Evolutionary conservation across 1,139 yeast species (phyloP).

Genomic region (Yamadazyma triangularis): DNA sequence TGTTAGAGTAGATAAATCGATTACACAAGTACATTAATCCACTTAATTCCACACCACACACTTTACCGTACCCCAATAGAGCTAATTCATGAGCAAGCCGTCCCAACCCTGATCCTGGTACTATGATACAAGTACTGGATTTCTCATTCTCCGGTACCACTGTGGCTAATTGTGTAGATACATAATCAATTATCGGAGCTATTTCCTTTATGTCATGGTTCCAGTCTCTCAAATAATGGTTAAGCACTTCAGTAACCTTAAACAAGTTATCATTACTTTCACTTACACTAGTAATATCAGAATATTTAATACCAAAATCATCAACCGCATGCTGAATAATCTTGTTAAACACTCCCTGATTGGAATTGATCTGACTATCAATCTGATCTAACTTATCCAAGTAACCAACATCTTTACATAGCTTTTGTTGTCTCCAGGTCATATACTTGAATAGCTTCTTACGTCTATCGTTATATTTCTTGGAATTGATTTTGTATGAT

Average conservation of each 20-base stretch:
- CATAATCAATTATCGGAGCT: conserved; percentile 47
- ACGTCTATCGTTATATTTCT: conserved; percentile 42
- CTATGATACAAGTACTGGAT: conserved; percentile 44
- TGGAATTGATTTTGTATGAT: conserved; percentile 37
- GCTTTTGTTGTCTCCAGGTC: conserved; percentile 52
- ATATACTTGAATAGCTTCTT: conserved; percentile 43
- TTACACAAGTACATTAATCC: conserved; percentile 66
- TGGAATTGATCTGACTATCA: conserved; percentile 40
- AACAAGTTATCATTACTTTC: conserved; percentile 26
- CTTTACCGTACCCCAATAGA: conserved; percentile 28
- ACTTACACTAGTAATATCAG: conserved; percentile 29
- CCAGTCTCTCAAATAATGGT: conserved; percentile 80
- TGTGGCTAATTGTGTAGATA: conserved; percentile 27
- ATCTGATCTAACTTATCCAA: conserved; percentile 44
- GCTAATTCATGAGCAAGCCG: conserved; percentile 64
- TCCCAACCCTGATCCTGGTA: conserved; percentile 83
- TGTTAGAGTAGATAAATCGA: conserved; percentile 43
- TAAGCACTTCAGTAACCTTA: conserved; percentile 64
- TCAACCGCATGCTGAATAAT: conserved; percentile 40
- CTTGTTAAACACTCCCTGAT: conserved; percentile 41
- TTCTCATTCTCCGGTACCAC: conserved; percentile 21
- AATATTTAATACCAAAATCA: conserved; percentile 33
- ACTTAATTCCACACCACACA: conserved; percentile 70
- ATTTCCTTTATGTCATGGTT: conserved; percentile 24
- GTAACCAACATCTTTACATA: conserved; percentile 55